These are phyloP conservation scores for Nissolia schottii DNA, from an alignment of 306 rosid species.

Conservation along the genomic window DNA sequence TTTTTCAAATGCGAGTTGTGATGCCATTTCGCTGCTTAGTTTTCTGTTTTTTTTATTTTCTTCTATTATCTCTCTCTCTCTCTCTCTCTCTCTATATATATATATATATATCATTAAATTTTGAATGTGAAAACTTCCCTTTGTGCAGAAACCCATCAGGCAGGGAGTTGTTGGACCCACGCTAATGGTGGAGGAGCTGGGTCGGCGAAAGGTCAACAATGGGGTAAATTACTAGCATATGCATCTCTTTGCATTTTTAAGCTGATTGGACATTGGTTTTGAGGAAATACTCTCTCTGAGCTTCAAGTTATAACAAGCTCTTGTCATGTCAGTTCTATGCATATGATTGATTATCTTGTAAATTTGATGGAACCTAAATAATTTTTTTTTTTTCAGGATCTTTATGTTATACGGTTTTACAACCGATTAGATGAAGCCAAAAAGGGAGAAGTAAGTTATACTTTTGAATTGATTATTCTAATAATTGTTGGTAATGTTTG, in stretches of 20 bases:
- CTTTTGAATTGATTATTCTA: conserved; percentile 17
- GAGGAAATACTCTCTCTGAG: conserved; percentile 2
- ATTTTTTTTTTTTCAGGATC: conserved; percentile 50
- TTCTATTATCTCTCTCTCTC: neutral
- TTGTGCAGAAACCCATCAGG: conserved; percentile 78
- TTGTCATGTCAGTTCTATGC: neutral
- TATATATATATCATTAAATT: neutral
- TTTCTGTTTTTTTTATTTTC: neutral
- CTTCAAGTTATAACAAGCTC: neutral
- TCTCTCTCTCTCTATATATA: too few relatives aligned
- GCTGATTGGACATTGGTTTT: conserved; percentile 4
- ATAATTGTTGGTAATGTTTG: neutral
- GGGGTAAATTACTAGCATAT: conserved; percentile 47
- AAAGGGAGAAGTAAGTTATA: conserved; percentile 86
- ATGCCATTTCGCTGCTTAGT: neutral
- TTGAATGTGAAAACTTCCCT: conserved; percentile 2
- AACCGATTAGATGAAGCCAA: conserved; percentile 85
- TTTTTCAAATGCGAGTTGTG: neutral
- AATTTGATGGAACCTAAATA: conserved; percentile 28
- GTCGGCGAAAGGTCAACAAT: conserved; percentile 60
- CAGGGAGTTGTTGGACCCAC: conserved; percentile 81
- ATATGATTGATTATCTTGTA: conserved; percentile 2
- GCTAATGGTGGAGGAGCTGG: conserved; percentile 84
- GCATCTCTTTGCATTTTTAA: conserved; percentile 5
- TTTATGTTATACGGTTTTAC: conserved; percentile 78